Evolutionary conservation across 768 basidiomycete genomes (phyloP), one percentile per base, ranked within the genome.

Genomic region (Suillus ampliporus): DNA sequence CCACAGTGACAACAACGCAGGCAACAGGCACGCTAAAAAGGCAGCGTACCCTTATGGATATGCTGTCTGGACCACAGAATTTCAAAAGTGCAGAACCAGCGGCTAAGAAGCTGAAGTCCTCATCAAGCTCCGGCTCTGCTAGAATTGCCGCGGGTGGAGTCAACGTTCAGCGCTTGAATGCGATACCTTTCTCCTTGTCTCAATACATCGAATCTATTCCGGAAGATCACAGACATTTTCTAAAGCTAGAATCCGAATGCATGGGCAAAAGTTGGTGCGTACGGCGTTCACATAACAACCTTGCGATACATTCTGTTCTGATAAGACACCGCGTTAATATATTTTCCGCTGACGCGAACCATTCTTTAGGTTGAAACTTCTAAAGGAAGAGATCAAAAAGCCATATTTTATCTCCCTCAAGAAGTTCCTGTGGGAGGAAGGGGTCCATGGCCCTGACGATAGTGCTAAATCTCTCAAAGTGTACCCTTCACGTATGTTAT

Each of bases 371-470:
- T 78, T 94, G 47, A 89, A 89, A 71, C 67, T 90, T 40, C 80
- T 94, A 60, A 86, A 88, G 65, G 84, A 88, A 63, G 92, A 94
- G 70, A 83, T 94, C 57, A 83, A 80, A 67, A 89, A 91, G 69
- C 84, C 89, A 0, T 94, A 93, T 74, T 94, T 94, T 68, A 75
- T 93, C 57, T 70, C 83, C 28, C 73, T 94, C 61, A 93, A 94
- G 74, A 76, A 79, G 58, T 92, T 87, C 66, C 80, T 94, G 21
- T 87, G 84, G 83, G 76, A 83, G 6, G 84, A 89, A 70, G 89
- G 89, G 19, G 84, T 89, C 14, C 79, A 72, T 63, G 86, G 83
- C 31, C 74, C 80, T 4, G 78, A 83, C 23, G 84, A 87, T 69
- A 78, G 73, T 47, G 70, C 77, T 23, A 75, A 76, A 19, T 69